Conservation (phyloP, 331 rosid species). For the Spiraea crenata region DNA sequence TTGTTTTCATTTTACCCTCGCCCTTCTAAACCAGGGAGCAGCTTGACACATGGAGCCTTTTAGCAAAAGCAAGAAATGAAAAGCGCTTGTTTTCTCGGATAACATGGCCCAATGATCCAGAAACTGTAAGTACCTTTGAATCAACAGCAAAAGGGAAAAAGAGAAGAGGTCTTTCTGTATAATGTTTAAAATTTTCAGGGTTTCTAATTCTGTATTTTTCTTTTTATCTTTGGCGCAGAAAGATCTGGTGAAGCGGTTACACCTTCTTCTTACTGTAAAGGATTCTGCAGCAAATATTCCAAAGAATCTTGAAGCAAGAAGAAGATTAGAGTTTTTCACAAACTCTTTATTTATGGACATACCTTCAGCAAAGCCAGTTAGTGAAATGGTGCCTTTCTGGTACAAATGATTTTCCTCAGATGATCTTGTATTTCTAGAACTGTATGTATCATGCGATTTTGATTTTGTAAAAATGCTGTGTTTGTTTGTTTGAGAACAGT, state of each 20-base stretch:
- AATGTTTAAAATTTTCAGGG: background rate
- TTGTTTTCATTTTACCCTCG: background rate
- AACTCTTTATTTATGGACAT: constrained; percentile 96
- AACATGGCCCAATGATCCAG: constrained; percentile 82
- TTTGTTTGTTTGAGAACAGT: constrained; percentile 47
- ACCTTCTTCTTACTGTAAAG: constrained; percentile 92
- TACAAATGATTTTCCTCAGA: constrained; percentile 25
- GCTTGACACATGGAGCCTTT: constrained; percentile 88
- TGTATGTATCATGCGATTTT: constrained; percentile 12
- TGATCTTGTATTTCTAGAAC: constrained; percentile 7
- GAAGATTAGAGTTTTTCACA: constrained; percentile 88
- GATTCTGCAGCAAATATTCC: constrained; percentile 92
- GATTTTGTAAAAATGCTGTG: constrained; percentile 10
- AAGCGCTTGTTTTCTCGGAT: constrained; percentile 75
- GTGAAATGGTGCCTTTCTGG: constrained; percentile 91
- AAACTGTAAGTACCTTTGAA: constrained; percentile 57
- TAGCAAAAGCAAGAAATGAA: constrained; percentile 87
- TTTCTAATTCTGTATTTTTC: background rate
- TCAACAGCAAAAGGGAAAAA: background rate
- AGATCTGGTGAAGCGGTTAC: constrained; percentile 88
- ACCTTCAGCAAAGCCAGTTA: constrained; percentile 92
- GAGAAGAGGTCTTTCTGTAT: background rate
- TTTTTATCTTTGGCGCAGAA: constrained; percentile 44
- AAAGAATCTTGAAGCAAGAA: constrained; percentile 95
- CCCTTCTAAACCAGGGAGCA: constrained; percentile 59